Evolutionary conservation across 1,139 yeast genomes (phyloP), one percentile per base, ranked within the genome.

Genomic region (Meyerozyma carpophila): DNA sequence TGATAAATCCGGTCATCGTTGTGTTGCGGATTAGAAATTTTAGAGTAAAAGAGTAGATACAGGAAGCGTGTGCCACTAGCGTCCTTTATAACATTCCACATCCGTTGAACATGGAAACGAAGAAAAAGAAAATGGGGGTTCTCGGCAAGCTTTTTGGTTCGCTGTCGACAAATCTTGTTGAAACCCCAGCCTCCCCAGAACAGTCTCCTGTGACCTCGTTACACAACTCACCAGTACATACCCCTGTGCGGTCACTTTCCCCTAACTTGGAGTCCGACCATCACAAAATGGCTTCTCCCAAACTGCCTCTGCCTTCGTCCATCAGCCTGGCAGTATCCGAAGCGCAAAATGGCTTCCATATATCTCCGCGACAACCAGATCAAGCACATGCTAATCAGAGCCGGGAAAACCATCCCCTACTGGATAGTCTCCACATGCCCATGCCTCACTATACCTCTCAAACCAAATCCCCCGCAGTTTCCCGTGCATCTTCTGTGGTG

Each of bases 81-180:
- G 5, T 32, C 10, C 29, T 11, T 27, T 27, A n/a, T n/a, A 27
- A 27, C 13, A 27, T 27, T n/a, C 13, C 13, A 11, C 6, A 5
- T 27, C 14, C 5, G 4, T n/a, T 32, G 16, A 16, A 5, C 27
- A 34, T 34, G 37, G 37, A 34, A 7, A 4, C 5, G 5, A 31
- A 31, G 16, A 34, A 34, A 25, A 34, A 34, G 26, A 34, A 34
- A 34, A 34, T 18, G 13, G 26, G 26, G 8, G 37, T 34, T 5
- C 26, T 34, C 3, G 37, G 37, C 37, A 34, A 34, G 37, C 25
- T 34, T 21, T 34, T 34, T 34, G 37, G 37, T 25, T 20, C 26
- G 16, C 36, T 32, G 37, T 16, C 37, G 26, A 32, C 36, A 14
- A 34, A 34, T 13, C 37, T 34, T 20, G 37, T 13, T 14, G 37